These are phyloP conservation scores for Aristolochia californica DNA, from an alignment of 164 flowering plant species.

Conservation along the genomic window DNA sequence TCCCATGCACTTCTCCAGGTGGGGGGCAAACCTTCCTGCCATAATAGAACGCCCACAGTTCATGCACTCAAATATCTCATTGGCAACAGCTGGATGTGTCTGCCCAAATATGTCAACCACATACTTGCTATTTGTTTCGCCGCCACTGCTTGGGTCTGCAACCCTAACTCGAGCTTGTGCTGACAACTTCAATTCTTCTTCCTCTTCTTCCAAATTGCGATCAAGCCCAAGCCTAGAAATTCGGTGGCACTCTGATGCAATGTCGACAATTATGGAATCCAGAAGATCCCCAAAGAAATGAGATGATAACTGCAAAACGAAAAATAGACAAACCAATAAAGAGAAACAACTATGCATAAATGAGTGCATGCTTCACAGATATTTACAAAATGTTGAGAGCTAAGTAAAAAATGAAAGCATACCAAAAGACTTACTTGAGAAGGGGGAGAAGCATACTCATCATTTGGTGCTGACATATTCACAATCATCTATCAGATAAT, in stretches of 20 bases:
- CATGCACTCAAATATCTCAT: constrained; percentile 87
- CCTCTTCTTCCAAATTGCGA: constrained; percentile 53
- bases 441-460: too few relatives aligned
- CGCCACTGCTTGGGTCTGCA: constrained; percentile 62
- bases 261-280: constrained; percentile 76
- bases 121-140: constrained; percentile 70
- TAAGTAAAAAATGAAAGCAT: not conserved
- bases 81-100: constrained; percentile 86
- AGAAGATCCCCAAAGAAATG: constrained; percentile 55
- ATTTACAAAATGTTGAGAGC: not conserved
- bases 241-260: constrained; percentile 96
- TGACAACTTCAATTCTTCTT: constrained; percentile 82
- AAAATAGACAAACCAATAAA: constrained; percentile 5
- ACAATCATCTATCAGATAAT: not conserved
- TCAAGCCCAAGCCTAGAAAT: constrained; percentile 90
- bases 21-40: constrained; percentile 98
- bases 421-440: too few relatives aligned
- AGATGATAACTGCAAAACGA: constrained; percentile 56
- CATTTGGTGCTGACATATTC: constrained; percentile 40
- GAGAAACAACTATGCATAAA: not conserved
- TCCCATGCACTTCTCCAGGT: constrained; percentile 97
- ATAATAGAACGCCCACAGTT: constrained; percentile 76
- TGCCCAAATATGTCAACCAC: constrained; percentile 94
- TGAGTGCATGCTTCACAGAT: not conserved
- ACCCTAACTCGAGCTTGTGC: constrained; percentile 73